Percentiles rank a stretch among this genome's conserved stretches.
These are phyloP conservation scores for Apiotrichum akiyoshidainum DNA, from an alignment of 1,284 basidiomycete species.

Conservation along the genomic window DNA sequence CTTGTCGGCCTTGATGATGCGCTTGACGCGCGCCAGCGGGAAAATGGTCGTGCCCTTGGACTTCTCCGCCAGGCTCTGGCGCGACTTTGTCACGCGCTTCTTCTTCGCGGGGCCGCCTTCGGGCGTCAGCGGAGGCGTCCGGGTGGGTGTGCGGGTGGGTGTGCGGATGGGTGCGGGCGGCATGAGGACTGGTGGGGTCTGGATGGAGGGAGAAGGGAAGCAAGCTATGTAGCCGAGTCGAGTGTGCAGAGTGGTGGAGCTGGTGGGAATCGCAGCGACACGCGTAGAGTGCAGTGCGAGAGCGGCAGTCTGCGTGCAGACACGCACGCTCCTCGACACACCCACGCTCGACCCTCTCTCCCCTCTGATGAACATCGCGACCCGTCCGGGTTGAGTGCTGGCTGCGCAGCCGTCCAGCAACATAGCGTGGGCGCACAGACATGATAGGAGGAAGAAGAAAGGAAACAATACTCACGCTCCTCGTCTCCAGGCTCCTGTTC, in stretches of 20 bases:
- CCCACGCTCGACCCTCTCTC: too few species aligned
- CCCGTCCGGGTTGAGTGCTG: too few species aligned
- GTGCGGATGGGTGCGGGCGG: not conserved
- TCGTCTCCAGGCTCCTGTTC: not conserved
- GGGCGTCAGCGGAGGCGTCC: not conserved
- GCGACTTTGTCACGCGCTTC: slow-evolving; percentile 40
- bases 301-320: too few species aligned
- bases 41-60: slow-evolving; percentile 47
- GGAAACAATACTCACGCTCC: not conserved
- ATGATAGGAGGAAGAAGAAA: not conserved
- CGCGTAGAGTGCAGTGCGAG: too few species aligned
- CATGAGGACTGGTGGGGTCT: not conserved
- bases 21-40: slow-evolving; percentile 50
- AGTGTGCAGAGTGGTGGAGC: too few species aligned
- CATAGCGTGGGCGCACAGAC: not conserved
- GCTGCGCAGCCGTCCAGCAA: too few species aligned
- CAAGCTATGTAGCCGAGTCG: not conserved
- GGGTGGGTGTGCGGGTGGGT: not conserved
- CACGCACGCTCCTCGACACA: too few species aligned
- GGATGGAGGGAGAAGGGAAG: not conserved
- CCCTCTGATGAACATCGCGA: too few species aligned
- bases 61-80: slow-evolving; percentile 47
- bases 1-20: slow-evolving; percentile 53
- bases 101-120: slow-evolving; percentile 19
- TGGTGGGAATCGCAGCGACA: too few species aligned